Percentiles rank a stretch among this genome's conserved stretches.
Conservation (phyloP, 2,329 filamentous ascomycete genomes). For the Colletotrichum acutatum region DNA sequence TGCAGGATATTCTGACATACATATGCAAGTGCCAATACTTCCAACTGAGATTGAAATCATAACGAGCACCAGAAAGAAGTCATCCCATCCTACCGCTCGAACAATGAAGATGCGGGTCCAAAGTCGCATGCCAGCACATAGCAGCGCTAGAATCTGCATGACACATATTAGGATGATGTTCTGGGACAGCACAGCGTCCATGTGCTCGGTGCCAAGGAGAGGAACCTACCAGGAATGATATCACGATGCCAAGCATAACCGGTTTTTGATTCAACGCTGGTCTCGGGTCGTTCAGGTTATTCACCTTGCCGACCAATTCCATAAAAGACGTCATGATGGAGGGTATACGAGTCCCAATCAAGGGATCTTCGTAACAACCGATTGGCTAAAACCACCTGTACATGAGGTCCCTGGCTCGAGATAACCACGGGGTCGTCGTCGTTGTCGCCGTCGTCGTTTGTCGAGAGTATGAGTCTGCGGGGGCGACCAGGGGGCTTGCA, state of each 20-base stretch:
- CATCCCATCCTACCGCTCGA: conserved; percentile 33
- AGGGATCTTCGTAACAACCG: background rate
- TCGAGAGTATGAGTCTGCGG: background rate
- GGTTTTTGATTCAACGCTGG: conserved; percentile 30
- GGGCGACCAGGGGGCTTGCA: background rate
- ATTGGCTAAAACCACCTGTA: conserved; percentile 15
- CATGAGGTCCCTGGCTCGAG: background rate
- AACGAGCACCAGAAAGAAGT: conserved; percentile 33
- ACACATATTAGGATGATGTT: background rate
- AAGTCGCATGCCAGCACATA: conserved; percentile 29
- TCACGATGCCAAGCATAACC: conserved; percentile 33
- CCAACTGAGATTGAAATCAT: conserved; percentile 28
- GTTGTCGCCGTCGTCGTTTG: background rate
- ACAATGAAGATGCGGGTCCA: conserved; percentile 31
- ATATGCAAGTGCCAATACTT: conserved; percentile 3
- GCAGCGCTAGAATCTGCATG: conserved; percentile 14
- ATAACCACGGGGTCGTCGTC: background rate
- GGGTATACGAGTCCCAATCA: background rate
- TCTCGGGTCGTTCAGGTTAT: conserved; percentile 33
- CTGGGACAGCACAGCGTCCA: too few relatives aligned
- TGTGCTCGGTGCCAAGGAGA: background rate
- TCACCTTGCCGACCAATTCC: conserved; percentile 29
- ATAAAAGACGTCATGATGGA: conserved; percentile 19
- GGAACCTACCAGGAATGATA: conserved; percentile 32
- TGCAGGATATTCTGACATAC: background rate